phyloP scores from a whole-genome alignment of 169 alveolate genomes.

The Plasmodium falciparum region DNA sequence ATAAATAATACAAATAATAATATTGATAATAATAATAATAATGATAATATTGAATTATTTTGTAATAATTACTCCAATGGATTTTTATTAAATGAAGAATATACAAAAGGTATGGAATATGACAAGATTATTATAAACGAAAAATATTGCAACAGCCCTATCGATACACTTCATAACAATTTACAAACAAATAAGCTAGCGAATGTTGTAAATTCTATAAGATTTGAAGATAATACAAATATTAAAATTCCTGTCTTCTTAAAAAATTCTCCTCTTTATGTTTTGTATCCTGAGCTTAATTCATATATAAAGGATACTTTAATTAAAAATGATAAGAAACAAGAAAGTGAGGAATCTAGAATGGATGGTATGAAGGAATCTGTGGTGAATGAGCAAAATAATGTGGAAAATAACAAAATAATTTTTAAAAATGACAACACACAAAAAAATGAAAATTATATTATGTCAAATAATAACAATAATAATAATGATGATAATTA shows the following conservation, averaged over 20 bases:
- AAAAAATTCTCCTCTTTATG: constrained; percentile 31
- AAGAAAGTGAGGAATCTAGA: not conserved
- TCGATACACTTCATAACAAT: constrained; percentile 34
- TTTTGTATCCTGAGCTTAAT: constrained; percentile 45
- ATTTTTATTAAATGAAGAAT: constrained; percentile 6
- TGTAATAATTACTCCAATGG: not conserved
- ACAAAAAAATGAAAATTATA: too few species aligned
- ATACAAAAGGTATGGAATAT: constrained; percentile 12
- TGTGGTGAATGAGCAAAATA: not conserved
- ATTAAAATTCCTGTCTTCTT: constrained; percentile 34
- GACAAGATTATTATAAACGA: constrained; percentile 21
- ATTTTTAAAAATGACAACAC: too few species aligned
- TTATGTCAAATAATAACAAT: not conserved
- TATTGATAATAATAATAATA: not conserved
- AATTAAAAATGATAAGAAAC: not conserved
- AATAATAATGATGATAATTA: not conserved
- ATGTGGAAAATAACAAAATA: not conserved
- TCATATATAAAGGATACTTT: too few species aligned
- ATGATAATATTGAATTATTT: not conserved
- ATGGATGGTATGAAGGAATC: not conserved
- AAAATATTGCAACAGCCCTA: constrained; percentile 17
- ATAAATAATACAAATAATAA: not conserved
- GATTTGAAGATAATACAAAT: constrained; percentile 38
- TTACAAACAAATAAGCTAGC: constrained; percentile 29
- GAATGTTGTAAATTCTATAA: constrained; percentile 38